These are phyloP conservation scores for Epichloe baconii DNA, from an alignment of 2,329 filamentous ascomycete species.

Conservation along the genomic window DNA sequence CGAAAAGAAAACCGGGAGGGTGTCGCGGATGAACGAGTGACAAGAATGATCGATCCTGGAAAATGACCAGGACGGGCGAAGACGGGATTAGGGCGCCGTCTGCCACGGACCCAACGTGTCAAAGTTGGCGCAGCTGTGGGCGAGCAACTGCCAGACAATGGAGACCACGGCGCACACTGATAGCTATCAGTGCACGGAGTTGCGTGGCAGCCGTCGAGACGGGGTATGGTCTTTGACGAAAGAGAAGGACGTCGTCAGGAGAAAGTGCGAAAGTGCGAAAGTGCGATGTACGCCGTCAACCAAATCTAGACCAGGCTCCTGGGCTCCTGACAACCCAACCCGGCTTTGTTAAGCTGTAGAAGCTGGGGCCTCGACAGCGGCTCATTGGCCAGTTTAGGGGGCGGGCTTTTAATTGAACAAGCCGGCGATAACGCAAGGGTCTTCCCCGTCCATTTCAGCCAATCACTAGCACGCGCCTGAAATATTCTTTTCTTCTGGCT, in stretches of 20 bases:
- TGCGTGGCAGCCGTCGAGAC: constrained; percentile 1
- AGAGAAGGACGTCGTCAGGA: background rate
- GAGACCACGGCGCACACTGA: background rate
- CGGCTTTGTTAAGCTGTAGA: background rate
- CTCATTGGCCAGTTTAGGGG: background rate
- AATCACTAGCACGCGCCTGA: background rate
- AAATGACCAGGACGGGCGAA: background rate
- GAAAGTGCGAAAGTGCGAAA: background rate
- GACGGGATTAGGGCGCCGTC: background rate
- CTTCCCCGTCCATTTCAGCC: background rate
- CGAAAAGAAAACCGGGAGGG: background rate
- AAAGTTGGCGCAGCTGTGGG: background rate
- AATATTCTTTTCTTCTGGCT: background rate
- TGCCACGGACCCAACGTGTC: constrained; percentile 1
- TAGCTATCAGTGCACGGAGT: background rate
- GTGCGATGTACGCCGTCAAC: background rate
- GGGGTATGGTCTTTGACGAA: background rate
- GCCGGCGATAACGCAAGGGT: background rate
- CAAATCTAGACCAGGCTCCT: background rate
- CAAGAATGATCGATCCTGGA: background rate
- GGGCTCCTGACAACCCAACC: too few relatives aligned
- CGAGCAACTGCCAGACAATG: background rate
- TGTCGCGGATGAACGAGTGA: constrained; percentile 3
- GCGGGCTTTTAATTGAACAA: background rate
- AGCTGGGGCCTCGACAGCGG: background rate